These are phyloP conservation scores for Termitomyces sp. DNA, from an alignment of 768 basidiomycete genomes.

Conservation along the genomic window DNA sequence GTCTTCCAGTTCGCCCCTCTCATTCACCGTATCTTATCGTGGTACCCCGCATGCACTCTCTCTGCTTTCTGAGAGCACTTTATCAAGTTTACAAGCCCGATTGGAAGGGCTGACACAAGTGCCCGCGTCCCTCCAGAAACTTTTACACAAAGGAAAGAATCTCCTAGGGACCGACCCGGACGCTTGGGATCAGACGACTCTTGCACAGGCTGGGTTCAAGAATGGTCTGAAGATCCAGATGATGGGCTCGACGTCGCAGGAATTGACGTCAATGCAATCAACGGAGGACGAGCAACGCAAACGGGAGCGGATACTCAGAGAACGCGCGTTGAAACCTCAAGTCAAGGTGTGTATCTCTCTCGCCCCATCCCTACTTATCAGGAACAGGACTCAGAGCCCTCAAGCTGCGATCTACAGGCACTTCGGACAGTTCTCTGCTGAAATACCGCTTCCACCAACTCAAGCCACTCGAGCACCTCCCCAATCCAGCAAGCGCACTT, in stretches of 20 bases:
- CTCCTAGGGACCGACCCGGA: conserved; percentile 21
- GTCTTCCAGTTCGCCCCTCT: conserved; percentile 11
- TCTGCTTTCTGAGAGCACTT: conserved; percentile 43
- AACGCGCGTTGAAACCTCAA: conserved; percentile 53
- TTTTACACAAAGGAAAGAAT: conserved; percentile 69
- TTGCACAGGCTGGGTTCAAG: conserved; percentile 50
- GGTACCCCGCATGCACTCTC: conserved; percentile 46
- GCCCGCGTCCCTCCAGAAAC: conserved; percentile 63
- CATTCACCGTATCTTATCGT: conserved; percentile 39
- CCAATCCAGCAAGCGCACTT: conserved; percentile 54
- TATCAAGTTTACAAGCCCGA: conserved; percentile 45
- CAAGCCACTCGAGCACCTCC: conserved; percentile 59
- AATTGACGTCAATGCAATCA: conserved; percentile 50
- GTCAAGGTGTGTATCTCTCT: conserved; percentile 42
- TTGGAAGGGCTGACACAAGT: conserved; percentile 66
- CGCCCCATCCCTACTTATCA: neutral
- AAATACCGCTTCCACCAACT: conserved; percentile 64
- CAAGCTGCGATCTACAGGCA: conserved; percentile 58
- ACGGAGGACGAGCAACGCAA: conserved; percentile 56
- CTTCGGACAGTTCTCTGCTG: conserved; percentile 30
- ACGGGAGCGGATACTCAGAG: conserved; percentile 54
- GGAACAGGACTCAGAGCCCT: neutral
- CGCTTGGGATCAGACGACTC: conserved; percentile 22
- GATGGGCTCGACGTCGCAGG: conserved; percentile 60
- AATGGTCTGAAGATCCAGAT: conserved; percentile 66